Base-by-base conservation (phyloP, 75 land plant species). In the Picea glauca region DNA sequence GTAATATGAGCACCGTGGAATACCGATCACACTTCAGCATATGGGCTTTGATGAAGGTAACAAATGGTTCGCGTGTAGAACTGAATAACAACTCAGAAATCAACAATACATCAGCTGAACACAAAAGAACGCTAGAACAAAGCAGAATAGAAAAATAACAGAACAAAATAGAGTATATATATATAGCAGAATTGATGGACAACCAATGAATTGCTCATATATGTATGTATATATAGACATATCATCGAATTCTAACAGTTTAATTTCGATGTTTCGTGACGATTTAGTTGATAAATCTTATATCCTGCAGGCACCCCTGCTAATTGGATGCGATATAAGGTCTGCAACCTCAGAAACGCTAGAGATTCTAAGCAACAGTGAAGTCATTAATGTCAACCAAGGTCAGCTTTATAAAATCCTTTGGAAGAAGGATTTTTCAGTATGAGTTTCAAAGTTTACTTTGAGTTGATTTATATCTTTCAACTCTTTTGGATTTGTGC, bases 11-110 rank as follows among this genome's bases (percentile, higher is more conserved):
- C 9, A 73, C 75, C 14, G 83, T 87, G 26, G 98, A 95, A 67
- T 93, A 95, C 50, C 81, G 91, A 30, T 83, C 90, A 61, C 98
- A 95, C 84, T 95, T 95, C 80, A 94, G 98, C 77, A 79, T 95
- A 23, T 95, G 98, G 98, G 92, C 98, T 74, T 67, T 95, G 46
- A 86, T 86, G 84, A 95, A 95, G 93, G 98, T 95, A 73, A 73
- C 14, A 6, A 35, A 40, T 1, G 6, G 43, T 40, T 1, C 5
- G 5, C 43, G 5, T 40, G 43, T 40, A 40, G 0, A 40, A 40
- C 43, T 40, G 4, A 4, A 40, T 40, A 40, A 3, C 9, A 46
- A 6, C 46, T 43, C 0, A 0, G 46, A 43, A 43, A 0, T 43
- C 46, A 43, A 43, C 5, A 5, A 43, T 43, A 43, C 5, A 0